A percentile compares a stretch with the other conserved stretches of the same genome.
These are phyloP conservation scores for Lentinula detonsa DNA, from an alignment of 768 basidiomycete species.

Conservation along the genomic window DNA sequence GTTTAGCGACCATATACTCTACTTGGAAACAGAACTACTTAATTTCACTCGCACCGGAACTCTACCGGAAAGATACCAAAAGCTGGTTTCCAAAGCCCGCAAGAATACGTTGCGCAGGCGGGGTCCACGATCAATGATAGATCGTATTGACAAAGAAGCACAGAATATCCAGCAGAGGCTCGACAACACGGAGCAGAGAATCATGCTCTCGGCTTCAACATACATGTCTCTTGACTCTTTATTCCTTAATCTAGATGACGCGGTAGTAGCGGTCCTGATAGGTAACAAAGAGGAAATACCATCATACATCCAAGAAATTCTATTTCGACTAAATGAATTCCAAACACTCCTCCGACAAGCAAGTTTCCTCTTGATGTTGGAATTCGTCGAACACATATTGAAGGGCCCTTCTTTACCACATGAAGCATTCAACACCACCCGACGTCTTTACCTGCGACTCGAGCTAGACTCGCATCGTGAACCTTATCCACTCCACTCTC, in stretches of 20 bases:
- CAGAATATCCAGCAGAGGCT: neutral
- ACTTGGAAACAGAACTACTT: conserved; percentile 18
- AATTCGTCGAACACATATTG: conserved; percentile 19
- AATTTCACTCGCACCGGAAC: conserved; percentile 12
- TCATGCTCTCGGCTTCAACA: neutral
- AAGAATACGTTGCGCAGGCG: neutral
- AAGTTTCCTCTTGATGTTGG: conserved; percentile 22
- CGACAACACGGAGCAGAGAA: neutral
- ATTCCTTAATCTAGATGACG: conserved; percentile 8
- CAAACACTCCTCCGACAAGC: conserved; percentile 22
- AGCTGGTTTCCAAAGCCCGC: neutral
- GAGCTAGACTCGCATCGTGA: conserved; percentile 1
- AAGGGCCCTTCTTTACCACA: conserved; percentile 17
- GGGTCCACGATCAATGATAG: neutral
- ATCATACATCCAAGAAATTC: conserved; percentile 14
- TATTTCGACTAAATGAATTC: conserved; percentile 15
- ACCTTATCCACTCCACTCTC: neutral
- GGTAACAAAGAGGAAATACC: conserved; percentile 11
- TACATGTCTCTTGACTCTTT: conserved; percentile 14
- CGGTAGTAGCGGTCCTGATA: conserved; percentile 10
- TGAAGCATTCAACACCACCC: conserved; percentile 31
- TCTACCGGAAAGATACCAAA: neutral
- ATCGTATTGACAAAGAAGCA: neutral
- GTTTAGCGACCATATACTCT: conserved; percentile 20
- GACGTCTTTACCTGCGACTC: conserved; percentile 28